phyloP scores from a whole-genome alignment of 768 basidiomycete genomes.

The Trametes cubensis region DNA sequence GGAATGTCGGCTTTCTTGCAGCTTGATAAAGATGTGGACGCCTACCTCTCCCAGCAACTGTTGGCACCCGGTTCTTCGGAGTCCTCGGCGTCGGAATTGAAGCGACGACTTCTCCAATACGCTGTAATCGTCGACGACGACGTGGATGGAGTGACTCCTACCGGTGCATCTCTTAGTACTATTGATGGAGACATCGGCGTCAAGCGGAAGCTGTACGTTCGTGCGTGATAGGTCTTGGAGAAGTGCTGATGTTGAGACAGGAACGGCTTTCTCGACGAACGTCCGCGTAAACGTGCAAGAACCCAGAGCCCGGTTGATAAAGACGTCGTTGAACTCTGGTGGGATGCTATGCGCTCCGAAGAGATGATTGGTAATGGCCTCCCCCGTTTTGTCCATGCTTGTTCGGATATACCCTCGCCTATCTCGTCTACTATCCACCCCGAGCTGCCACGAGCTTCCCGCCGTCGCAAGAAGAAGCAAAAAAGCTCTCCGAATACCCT shows the following conservation, averaged over 20 bases:
- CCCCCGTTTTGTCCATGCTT: constrained; percentile 44
- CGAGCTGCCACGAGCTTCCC: constrained; percentile 27
- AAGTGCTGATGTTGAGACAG: constrained; percentile 23
- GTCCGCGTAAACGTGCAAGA: constrained; percentile 66
- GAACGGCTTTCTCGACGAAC: constrained; percentile 40
- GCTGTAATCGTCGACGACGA: constrained; percentile 31
- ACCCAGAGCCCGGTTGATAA: constrained; percentile 45
- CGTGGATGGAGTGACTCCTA: constrained; percentile 31
- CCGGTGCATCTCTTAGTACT: constrained; percentile 14
- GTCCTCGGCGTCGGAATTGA: constrained; percentile 17
- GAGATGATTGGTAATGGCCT: constrained; percentile 64
- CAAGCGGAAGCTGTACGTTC: constrained; percentile 64
- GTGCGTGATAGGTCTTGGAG: background rate
- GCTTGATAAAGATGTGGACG: constrained; percentile 57
- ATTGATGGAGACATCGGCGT: constrained; percentile 48
- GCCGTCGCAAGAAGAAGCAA: constrained; percentile 41
- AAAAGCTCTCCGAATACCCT: constrained; percentile 42
- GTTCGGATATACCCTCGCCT: constrained; percentile 30
- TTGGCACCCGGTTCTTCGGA: constrained; percentile 10
- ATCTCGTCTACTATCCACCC: constrained; percentile 24
- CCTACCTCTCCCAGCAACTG: constrained; percentile 22
- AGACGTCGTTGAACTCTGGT: constrained; percentile 66
- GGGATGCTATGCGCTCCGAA: constrained; percentile 69
- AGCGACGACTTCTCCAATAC: constrained; percentile 27
- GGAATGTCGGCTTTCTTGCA: constrained; percentile 72